These are phyloP conservation scores for Pyronema domesticum DNA, from an alignment of 495 filamentous ascomycete genomes.

Conservation along the genomic window DNA sequence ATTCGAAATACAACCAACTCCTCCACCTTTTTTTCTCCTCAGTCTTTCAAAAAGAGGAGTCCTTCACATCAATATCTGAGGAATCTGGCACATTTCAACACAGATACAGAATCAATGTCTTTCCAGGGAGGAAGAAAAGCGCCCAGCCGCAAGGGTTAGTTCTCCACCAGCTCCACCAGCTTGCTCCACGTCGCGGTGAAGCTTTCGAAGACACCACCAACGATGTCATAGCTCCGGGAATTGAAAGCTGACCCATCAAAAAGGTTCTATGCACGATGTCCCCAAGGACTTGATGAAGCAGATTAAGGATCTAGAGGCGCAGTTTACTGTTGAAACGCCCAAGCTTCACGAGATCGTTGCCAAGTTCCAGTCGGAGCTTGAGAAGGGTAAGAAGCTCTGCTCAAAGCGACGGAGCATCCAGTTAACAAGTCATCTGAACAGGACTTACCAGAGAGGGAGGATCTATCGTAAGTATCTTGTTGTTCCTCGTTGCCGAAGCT, in stretches of 20 bases:
- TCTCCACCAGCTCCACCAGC: neutral
- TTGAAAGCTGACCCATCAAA: neutral
- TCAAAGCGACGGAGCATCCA: neutral
- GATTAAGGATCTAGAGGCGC: slow-evolving; percentile 70
- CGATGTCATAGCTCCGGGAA: neutral
- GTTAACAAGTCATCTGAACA: neutral
- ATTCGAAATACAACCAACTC: too few species aligned
- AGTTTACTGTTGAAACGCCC: slow-evolving; percentile 57
- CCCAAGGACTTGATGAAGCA: slow-evolving; percentile 70
- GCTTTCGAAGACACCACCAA: slow-evolving; percentile 1
- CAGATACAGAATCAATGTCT: too few species aligned
- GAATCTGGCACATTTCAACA: too few species aligned
- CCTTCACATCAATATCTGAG: too few species aligned
- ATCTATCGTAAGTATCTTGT: slow-evolving; percentile 55
- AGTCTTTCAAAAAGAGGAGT: too few species aligned
- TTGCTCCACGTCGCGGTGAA: neutral
- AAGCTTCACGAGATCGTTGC: slow-evolving; percentile 79
- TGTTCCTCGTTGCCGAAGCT: neutral
- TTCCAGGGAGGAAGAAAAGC: slow-evolving; percentile 12
- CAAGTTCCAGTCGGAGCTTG: slow-evolving; percentile 76
- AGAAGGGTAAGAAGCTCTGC: slow-evolving; percentile 44
- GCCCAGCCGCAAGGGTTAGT: slow-evolving; percentile 24
- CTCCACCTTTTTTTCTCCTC: too few species aligned
- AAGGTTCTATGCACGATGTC: slow-evolving; percentile 62
- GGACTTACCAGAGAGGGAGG: slow-evolving; percentile 49